phyloP scores from a whole-genome alignment of 176 grass and related monocot species.

The Musa troglodytarum region DNA sequence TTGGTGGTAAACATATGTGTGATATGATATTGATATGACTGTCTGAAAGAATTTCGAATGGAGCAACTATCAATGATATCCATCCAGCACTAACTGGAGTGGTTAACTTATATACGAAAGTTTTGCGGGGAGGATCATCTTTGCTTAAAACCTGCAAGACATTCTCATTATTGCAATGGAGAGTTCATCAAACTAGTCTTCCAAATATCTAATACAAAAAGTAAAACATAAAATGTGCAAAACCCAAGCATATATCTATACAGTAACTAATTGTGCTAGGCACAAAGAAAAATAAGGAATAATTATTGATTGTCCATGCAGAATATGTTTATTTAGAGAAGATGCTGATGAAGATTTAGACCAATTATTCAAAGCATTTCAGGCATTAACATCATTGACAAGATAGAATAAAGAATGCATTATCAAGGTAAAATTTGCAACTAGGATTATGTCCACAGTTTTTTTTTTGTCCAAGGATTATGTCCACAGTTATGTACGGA shows the following conservation, averaged over 20 bases:
- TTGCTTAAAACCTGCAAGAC: constrained; percentile 75
- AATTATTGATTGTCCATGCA: not conserved
- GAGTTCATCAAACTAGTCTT: not conserved
- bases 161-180: constrained; percentile 16
- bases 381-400: not conserved
- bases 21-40: constrained; percentile 49
- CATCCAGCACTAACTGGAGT: constrained; percentile 80
- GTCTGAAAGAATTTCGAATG: constrained; percentile 86
- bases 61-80: constrained; percentile 93
- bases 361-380: not conserved
- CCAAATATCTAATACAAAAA: not conserved
- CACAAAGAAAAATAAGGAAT: not conserved
- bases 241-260: not conserved
- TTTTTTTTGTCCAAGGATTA: too few species aligned
- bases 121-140: constrained; percentile 86
- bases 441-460: not conserved
- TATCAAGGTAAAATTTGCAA: not conserved
- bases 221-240: not conserved
- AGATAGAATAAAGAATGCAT: not conserved
- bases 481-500: too few species aligned
- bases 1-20: constrained; percentile 74
- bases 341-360: not conserved
- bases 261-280: not conserved
- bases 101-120: constrained; percentile 82
- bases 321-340: not conserved